Evolutionary conservation across 495 filamentous ascomycete genomes (phyloP).

Genomic region (Hyaloscypha hepaticicola): DNA sequence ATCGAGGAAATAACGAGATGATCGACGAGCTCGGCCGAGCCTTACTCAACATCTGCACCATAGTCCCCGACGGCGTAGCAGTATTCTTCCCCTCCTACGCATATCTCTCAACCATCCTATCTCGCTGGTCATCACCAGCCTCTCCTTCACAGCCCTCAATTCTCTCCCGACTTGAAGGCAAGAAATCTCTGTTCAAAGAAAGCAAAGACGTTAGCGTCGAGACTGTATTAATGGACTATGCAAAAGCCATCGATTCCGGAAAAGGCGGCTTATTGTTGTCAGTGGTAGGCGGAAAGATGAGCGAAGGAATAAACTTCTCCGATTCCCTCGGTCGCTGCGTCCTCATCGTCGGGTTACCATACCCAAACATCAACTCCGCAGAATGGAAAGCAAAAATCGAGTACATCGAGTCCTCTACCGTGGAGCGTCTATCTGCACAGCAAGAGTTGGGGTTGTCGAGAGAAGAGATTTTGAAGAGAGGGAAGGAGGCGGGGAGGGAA

Average conservation of each 20-base stretch:
- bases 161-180: conserved; percentile 54
- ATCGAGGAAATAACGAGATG: conserved; percentile 64
- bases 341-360: conserved; percentile 85
- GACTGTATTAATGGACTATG: conserved; percentile 68
- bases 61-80: conserved; percentile 89
- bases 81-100: conserved; percentile 95
- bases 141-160: conserved; percentile 14
- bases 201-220: conserved; percentile 59
- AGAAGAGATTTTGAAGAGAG: conserved; percentile 35
- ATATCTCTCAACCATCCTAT: conserved; percentile 74
- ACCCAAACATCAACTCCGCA: conserved; percentile 84
- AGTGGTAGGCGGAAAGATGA: conserved; percentile 92
- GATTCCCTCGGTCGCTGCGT: conserved; percentile 87
- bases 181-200: conserved; percentile 69
- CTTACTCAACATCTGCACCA: conserved; percentile 65
- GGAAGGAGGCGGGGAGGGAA: conserved; percentile 69
- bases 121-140: conserved; percentile 58
- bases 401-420: conserved; percentile 74
- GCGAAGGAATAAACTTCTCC: conserved; percentile 97
- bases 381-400: conserved; percentile 91
- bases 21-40: conserved; percentile 73
- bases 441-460: neutral
- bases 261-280: conserved; percentile 83
- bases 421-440: conserved; percentile 38
- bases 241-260: conserved; percentile 59